Percentiles rank a stretch among this genome's conserved stretches.
Evolutionary conservation across 2,329 filamentous ascomycete genomes (phyloP).

Genomic region (Cryphonectria radicalis): DNA sequence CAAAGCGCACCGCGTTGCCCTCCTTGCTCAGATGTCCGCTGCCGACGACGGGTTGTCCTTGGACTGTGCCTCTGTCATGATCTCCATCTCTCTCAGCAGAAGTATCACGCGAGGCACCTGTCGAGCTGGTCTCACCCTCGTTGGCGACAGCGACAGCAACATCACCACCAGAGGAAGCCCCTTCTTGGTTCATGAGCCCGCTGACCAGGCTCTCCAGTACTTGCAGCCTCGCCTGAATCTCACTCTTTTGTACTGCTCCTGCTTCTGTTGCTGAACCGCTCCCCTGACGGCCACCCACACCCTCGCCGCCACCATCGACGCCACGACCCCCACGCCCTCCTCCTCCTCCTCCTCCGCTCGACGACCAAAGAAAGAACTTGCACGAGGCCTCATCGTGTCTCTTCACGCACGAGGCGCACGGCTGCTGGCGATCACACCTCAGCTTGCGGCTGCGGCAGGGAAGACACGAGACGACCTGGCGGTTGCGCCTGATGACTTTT

Average conservation of each 20-base stretch:
- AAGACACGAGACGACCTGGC: slow-evolving; percentile 47
- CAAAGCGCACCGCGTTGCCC: slow-evolving; percentile 35
- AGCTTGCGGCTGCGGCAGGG: slow-evolving; percentile 49
- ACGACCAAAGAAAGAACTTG: slow-evolving; percentile 35
- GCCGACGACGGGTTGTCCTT: slow-evolving; percentile 20
- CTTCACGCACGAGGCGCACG: slow-evolving; percentile 45
- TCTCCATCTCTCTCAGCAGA: not conserved
- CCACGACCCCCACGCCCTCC: slow-evolving; percentile 29
- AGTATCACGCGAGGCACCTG: not conserved
- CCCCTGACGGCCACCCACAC: not conserved
- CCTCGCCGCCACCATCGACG: slow-evolving; percentile 1
- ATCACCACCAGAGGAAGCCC: not conserved
- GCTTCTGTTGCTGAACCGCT: not conserved
- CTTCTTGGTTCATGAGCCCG: slow-evolving; percentile 35
- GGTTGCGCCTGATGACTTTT: slow-evolving; percentile 43
- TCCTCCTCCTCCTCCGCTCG: slow-evolving; percentile 25
- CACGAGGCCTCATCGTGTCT: slow-evolving; percentile 42
- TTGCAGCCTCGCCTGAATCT: slow-evolving; percentile 45
- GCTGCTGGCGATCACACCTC: slow-evolving; percentile 47
- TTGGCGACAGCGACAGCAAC: not conserved
- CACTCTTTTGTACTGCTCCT: slow-evolving; percentile 35
- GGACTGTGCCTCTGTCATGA: not conserved
- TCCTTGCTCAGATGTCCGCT: slow-evolving; percentile 23
- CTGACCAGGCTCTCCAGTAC: slow-evolving; percentile 48
- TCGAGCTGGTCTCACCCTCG: not conserved